Evolutionary conservation across 768 basidiomycete species (phyloP), one percentile per base, ranked within the genome.

Genomic region (Cantharellus cinnabarinus): DNA sequence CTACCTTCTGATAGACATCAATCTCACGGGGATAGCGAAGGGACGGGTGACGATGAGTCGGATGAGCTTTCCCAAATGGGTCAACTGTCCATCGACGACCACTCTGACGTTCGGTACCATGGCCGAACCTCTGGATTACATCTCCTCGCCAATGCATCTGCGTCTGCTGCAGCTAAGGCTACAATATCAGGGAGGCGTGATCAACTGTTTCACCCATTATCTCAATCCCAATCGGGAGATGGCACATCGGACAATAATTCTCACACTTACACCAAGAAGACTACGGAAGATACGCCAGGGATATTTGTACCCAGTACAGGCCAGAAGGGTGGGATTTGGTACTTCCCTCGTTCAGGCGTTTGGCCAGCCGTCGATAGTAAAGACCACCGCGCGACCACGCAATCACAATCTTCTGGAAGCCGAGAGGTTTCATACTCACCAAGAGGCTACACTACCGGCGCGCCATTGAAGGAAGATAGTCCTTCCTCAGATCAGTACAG

Each of bases 41-140:
- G 73, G 50, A 29, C 20, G 20, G 74, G 76, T 52, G 62, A 61
- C 35, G 68, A 65, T 14, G 66, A 66, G 10, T 57, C 68, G 39
- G 65, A 61, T 2, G 70, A 70, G 58, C 67, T 83, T 2, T 74
- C 77, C 40, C 80, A 81, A 38, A 77, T 90, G 3, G 89, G 89
- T 2, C 88, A 91, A 70, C 73, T 93, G 60, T 86, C 84, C 62
- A 65, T 93, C 64, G 89, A 93, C 65, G 89, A 93, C 71, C 85
- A 90, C 58, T 77, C 80, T 59, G 81, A 91, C 67, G 80, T 93
- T 7, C 73, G 89, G 42, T 91, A 83, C 68, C 89, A 93, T 65
- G 88, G 89, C 38, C 86, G 87, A 68, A 83, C 79, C 3, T 86
- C 84, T 60, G 87, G 88, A 2, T 69, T 90, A 62, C 80, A 90